phyloP scores from a whole-genome alignment of 306 rosid genomes.

The Leucaena leucocephala region DNA sequence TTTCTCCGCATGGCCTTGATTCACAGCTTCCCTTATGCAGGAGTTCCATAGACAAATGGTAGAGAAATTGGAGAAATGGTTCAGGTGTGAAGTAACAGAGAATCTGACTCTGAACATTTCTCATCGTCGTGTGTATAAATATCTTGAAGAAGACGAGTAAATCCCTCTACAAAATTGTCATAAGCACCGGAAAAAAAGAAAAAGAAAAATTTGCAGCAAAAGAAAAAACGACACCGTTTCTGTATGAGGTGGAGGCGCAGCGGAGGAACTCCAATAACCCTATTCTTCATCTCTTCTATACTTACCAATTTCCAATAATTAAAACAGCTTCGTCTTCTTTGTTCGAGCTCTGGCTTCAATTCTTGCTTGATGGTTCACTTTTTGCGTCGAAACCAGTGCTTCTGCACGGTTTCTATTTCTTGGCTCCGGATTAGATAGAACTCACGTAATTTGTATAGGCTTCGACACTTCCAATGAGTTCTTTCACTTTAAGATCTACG shows the following conservation, averaged over 20 bases:
- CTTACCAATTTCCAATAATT: not conserved
- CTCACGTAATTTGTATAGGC: not conserved
- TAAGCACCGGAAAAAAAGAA: no score
- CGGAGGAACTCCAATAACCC: not conserved
- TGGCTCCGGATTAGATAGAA: no score
- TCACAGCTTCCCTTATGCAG: slow-evolving; percentile 46
- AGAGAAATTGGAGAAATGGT: slow-evolving; percentile 37
- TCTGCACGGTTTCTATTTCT: no score
- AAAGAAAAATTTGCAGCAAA: no score
- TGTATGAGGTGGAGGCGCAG: no score
- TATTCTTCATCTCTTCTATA: not conserved
- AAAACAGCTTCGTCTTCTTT: not conserved
- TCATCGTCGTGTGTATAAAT: slow-evolving; percentile 22
- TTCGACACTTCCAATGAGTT: no score
- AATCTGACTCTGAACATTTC: slow-evolving; percentile 34
- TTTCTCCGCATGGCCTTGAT: slow-evolving; percentile 42
- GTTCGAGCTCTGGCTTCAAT: not conserved
- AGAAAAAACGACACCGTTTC: no score
- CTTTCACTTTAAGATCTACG: no score
- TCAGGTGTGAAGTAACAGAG: slow-evolving; percentile 31
- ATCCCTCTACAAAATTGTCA: no score
- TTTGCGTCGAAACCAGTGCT: not conserved
- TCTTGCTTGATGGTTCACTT: not conserved
- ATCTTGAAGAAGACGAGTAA: not conserved
- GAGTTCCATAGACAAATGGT: slow-evolving; percentile 44